Evolutionary conservation across 257 asterid genomes (phyloP).

Genomic region (Salvia hispanica): DNA sequence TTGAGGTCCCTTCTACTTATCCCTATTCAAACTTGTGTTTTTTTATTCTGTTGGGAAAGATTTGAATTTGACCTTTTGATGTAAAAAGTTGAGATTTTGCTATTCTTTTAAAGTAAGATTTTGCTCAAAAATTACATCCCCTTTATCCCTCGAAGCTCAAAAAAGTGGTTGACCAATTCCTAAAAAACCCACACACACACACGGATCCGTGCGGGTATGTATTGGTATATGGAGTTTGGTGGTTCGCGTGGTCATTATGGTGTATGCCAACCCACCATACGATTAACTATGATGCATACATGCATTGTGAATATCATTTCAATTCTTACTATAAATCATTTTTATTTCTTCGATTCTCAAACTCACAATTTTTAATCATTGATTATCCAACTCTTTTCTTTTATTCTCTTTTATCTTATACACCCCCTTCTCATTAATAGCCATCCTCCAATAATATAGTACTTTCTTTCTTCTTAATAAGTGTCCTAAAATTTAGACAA

Average conservation of each 20-base stretch:
- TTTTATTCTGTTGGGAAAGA: conserved; percentile 22
- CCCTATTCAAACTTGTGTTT: conserved; percentile 15
- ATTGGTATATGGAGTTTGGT: conserved; percentile 51
- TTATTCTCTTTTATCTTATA: too few relatives aligned
- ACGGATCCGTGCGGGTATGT: neutral
- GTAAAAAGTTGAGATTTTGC: conserved; percentile 50
- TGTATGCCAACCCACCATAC: conserved; percentile 48
- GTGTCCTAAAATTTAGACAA: too few relatives aligned
- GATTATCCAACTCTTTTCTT: too few relatives aligned
- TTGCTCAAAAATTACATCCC: conserved; percentile 25
- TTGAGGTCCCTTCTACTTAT: conserved; percentile 19
- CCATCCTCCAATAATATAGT: too few relatives aligned
- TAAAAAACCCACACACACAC: conserved; percentile 14
- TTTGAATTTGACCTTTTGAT: conserved; percentile 48
- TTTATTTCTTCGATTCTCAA: too few relatives aligned
- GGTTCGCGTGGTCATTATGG: conserved; percentile 80
- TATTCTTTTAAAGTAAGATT: conserved; percentile 45
- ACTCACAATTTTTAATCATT: too few relatives aligned
- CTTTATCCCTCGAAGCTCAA: conserved; percentile 32
- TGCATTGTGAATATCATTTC: neutral
- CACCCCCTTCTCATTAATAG: too few relatives aligned
- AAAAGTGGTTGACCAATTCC: conserved; percentile 31
- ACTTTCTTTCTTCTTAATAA: too few relatives aligned
- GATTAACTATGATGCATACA: conserved; percentile 64
- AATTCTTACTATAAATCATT: too few relatives aligned